Conservation (phyloP, 176 grass and related monocot species). For the bread wheat (Triticum aestivum) region IWGSC_CS_RefSeq_v2.1 NC_057798.1:564552275-564552774, state of each 20-base stretch:
- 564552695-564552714: conserved; percentile 57
- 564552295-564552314: too few relatives aligned
- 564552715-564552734: conserved; percentile 25
- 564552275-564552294: too few relatives aligned
- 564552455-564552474: conserved; percentile 16
- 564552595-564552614: background rate
- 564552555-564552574: conserved; percentile 6
- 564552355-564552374: background rate
- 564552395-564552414: conserved; percentile 39
- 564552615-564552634: background rate
- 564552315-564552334: background rate
- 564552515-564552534: conserved; percentile 39
- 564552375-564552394: conserved; percentile 39
- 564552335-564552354: background rate
- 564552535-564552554: background rate
- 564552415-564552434: conserved; percentile 56
- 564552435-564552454: conserved; percentile 17
- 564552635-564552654: conserved; percentile 42
- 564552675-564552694: conserved; percentile 60
- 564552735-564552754: conserved; percentile 18
- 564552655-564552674: conserved; percentile 75
- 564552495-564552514: conserved; percentile 29
- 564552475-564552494: conserved; percentile 44
- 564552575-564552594: conserved; percentile 9
- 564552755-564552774: conserved; percentile 4